Conservation (phyloP, 2,329 filamentous ascomycete species). For the Colletotrichum sp. region DNA sequence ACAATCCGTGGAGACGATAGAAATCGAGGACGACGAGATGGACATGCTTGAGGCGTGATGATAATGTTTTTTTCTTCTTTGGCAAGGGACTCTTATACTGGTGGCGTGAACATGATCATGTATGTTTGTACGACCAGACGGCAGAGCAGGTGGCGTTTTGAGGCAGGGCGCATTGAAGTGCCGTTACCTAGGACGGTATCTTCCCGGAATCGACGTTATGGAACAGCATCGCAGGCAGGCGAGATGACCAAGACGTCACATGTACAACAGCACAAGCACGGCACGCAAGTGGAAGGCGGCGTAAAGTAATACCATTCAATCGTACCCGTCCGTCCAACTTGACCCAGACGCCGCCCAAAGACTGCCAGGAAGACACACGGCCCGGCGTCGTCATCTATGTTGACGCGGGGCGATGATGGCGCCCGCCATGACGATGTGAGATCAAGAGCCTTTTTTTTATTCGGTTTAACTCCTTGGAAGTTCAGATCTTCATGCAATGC, state of each 20-base stretch:
- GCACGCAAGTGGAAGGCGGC: not conserved
- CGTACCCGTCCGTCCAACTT: not conserved
- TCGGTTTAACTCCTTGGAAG: conserved; percentile 22
- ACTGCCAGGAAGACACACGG: not conserved
- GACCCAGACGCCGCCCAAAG: conserved; percentile 5
- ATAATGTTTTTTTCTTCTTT: not conserved
- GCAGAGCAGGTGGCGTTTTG: not conserved
- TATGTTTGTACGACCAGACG: not conserved
- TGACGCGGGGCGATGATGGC: not conserved
- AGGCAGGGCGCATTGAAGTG: not conserved
- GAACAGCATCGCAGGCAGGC: not conserved
- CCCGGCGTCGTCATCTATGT: not conserved
- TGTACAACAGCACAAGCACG: not conserved
- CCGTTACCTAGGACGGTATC: not conserved
- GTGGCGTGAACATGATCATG: not conserved
- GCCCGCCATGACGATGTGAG: not conserved
- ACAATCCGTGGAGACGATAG: conserved; percentile 23
- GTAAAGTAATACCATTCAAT: conserved; percentile 15
- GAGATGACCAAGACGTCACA: not conserved
- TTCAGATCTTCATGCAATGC: conserved; percentile 24
- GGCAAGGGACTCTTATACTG: not conserved
- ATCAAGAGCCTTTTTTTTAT: conserved; percentile 25
- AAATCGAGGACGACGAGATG: conserved; percentile 60
- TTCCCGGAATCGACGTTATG: not conserved
- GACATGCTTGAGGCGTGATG: conserved; percentile 40